Evolutionary conservation across 257 asterid species (phyloP).

Genomic region (Solanum neorickii): DNA sequence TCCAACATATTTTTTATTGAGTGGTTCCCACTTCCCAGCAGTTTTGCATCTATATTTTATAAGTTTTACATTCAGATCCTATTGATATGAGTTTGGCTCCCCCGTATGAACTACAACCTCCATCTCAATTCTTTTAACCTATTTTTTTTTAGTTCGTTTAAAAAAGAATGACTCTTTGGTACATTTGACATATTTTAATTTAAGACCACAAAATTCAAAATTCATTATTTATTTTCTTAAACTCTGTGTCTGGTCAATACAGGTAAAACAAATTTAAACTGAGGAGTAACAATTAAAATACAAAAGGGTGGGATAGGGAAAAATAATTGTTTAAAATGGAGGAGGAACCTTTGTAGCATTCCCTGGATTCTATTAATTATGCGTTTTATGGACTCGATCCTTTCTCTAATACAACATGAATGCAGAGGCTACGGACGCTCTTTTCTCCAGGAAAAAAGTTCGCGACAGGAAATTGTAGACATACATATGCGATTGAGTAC

Average conservation of each 20-base stretch:
- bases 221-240: neutral
- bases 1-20: neutral
- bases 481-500: conserved; percentile 60
- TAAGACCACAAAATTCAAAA: neutral
- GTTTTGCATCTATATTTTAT: neutral
- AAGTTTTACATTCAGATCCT: neutral
- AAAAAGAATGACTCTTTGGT: neutral
- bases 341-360: neutral
- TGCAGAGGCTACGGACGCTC: conserved; percentile 78
- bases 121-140: neutral
- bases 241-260: neutral
- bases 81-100: neutral
- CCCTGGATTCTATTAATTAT: neutral
- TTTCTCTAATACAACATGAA: conserved; percentile 1
- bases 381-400: neutral
- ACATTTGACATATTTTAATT: neutral
- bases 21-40: neutral
- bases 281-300: neutral
- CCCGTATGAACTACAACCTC: neutral
- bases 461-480: conserved; percentile 35
- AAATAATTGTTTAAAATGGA: neutral
- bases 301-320: neutral
- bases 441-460: conserved; percentile 71
- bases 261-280: neutral
- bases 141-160: neutral